phyloP scores from a whole-genome alignment of 306 rosid genomes.

The Corylus heterophylla region DNA sequence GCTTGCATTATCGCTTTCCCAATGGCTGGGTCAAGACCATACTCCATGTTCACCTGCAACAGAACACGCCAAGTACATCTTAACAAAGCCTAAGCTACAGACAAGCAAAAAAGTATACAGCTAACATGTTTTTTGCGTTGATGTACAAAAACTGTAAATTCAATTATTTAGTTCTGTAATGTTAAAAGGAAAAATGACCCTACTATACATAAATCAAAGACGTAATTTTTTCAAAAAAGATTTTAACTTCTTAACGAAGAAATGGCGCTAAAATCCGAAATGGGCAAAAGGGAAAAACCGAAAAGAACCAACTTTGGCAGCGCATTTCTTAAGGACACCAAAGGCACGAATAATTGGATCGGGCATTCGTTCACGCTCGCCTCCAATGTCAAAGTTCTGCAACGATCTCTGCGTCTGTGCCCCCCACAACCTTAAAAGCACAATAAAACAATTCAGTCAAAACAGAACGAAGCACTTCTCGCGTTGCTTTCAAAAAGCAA shows the following conservation, averaged over 20 bases:
- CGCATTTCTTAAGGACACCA: slow-evolving; percentile 85
- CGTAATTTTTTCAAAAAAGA: not conserved
- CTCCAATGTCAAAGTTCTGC: slow-evolving; percentile 96
- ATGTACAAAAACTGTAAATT: not conserved
- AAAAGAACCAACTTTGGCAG: slow-evolving; percentile 63
- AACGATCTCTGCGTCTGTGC: slow-evolving; percentile 95
- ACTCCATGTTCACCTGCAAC: slow-evolving; percentile 81
- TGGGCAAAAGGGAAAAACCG: not conserved
- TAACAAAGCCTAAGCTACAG: not conserved
- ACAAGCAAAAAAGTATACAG: not conserved
- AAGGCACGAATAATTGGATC: slow-evolving; percentile 94
- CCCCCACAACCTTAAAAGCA: slow-evolving; percentile 73
- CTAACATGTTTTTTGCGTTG: no score
- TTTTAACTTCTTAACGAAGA: not conserved
- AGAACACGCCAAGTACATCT: not conserved
- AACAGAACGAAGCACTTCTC: no score
- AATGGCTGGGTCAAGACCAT: slow-evolving; percentile 82
- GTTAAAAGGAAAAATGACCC: not conserved
- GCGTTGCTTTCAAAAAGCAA: not conserved
- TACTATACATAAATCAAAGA: not conserved
- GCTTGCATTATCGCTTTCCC: slow-evolving; percentile 92
- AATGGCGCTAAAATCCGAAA: not conserved
- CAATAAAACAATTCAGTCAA: not conserved
- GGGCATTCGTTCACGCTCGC: slow-evolving; percentile 96
- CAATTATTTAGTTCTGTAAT: not conserved